phyloP scores from a whole-genome alignment of 106 monocot species.

The Dendrobium officinale region DNA sequence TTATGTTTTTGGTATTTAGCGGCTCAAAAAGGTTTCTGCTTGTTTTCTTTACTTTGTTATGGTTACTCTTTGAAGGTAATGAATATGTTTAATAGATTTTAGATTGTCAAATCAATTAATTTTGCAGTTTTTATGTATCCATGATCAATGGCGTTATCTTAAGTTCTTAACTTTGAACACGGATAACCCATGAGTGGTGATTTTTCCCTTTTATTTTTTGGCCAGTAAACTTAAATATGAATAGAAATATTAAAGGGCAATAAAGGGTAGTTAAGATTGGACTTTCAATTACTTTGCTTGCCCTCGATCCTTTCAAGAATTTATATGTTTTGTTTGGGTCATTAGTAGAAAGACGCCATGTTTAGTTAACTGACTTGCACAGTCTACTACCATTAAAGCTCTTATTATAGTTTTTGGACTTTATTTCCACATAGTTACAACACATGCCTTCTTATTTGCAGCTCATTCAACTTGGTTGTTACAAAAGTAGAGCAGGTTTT shows the following conservation, averaged over 20 bases:
- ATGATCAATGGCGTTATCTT: neutral
- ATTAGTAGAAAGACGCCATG: neutral
- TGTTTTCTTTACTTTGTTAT: neutral
- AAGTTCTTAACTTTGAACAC: neutral
- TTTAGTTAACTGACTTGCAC: neutral
- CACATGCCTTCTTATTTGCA: conserved; percentile 8
- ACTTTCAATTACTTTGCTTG: neutral
- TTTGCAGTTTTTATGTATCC: neutral
- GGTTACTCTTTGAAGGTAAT: neutral
- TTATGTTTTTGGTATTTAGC: neutral
- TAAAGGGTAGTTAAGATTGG: neutral
- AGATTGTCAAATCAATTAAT: neutral
- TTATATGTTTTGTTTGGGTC: neutral
- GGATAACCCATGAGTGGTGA: neutral
- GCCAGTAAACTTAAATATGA: too few species aligned
- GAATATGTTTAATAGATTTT: neutral
- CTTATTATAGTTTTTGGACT: neutral
- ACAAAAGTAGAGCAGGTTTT: neutral
- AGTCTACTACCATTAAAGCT: neutral
- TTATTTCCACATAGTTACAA: neutral
- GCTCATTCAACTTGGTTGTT: conserved; percentile 4
- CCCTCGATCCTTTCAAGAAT: neutral
- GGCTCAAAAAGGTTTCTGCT: neutral
- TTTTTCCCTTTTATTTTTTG: too few species aligned
- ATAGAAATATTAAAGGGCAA: too few species aligned